Conservation (phyloP, 1,284 basidiomycete genomes). For the Cryptococcus neoformans region DNA sequence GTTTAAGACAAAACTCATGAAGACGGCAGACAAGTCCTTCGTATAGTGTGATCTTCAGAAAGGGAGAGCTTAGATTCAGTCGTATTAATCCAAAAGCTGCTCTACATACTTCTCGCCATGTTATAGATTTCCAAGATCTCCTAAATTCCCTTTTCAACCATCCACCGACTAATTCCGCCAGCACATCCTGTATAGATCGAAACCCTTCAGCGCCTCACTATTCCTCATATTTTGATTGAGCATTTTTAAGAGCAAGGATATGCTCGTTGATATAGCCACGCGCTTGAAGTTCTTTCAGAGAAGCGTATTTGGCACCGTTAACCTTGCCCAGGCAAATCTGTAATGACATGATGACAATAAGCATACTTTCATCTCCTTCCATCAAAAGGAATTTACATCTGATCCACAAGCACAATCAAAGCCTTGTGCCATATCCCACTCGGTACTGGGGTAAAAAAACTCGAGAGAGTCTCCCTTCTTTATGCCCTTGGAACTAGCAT, state of each 20-base stretch:
- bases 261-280: slow-evolving; percentile 46
- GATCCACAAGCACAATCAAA: slow-evolving; percentile 60
- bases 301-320: slow-evolving; percentile 48
- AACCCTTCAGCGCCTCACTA: no score
- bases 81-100: no score
- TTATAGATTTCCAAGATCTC: no score
- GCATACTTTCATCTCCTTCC: neutral
- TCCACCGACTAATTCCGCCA: no score
- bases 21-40: no score
- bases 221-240: slow-evolving; percentile 12
- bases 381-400: slow-evolving; percentile 30
- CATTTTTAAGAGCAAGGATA: slow-evolving; percentile 40
- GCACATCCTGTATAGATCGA: no score
- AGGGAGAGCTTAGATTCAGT: no score
- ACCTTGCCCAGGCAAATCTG: slow-evolving; percentile 51
- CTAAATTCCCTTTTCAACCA: no score
- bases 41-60: no score
- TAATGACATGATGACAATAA: neutral
- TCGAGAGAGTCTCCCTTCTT: slow-evolving; percentile 52
- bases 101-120: no score
- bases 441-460: slow-evolving; percentile 67
- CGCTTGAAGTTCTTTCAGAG: slow-evolving; percentile 38
- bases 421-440: slow-evolving; percentile 67
- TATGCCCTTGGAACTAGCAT: slow-evolving; percentile 40
- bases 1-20: no score